Base-by-base conservation (phyloP, 148 eudicot genomes). In the Amaranthus cruentus region DNA sequence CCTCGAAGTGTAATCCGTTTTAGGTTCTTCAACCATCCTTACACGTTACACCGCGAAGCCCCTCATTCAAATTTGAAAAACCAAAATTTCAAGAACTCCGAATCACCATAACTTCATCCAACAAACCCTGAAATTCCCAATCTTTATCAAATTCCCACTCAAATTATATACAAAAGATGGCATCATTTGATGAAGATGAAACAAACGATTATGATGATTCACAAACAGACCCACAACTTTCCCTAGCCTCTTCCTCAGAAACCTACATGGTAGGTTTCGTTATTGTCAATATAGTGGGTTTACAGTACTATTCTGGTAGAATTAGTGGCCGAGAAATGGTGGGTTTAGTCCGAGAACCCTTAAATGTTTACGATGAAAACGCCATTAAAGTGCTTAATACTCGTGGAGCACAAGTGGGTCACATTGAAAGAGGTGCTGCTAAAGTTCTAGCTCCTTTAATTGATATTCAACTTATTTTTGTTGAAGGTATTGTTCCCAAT, bases 401-500 rank as follows among this genome's bases (percentile, higher is more conserved):
- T 13, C 73, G 91, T 2, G 84, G 89, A 0, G 48, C 48, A 5
- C 96, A 89, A 64, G 96, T 94, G 44, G 98, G 98, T 2, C 84
- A 91, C 55, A 74, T 94, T 46, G 97, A 91, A 21, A 75, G 78
- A 9, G 4, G 51, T 14, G 91, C 77, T 6, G 89, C 96, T 0
- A 71, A 56, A 55, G 97, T 91, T n/a, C 58, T 94, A 0, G 79
- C 98, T 0, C 97, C 98, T 1, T 73, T 94, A 55, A 63, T 94
- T 4, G 98, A 94, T 52, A 1, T 52, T 3, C 44, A 68, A 4
- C 28, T 75, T 52, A 83, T 94, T 3, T 47, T 65, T 8, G 82
- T 85, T 47, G 90, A 91, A 77, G 98, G 93, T 47, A 86, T 91
- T 58, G 96, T 93, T 6, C 96, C 96, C 2, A 93, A 87, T 15